These are phyloP conservation scores for Buddleja alternifolia DNA, from an alignment of 257 asterid genomes.

Conservation along the genomic window DNA sequence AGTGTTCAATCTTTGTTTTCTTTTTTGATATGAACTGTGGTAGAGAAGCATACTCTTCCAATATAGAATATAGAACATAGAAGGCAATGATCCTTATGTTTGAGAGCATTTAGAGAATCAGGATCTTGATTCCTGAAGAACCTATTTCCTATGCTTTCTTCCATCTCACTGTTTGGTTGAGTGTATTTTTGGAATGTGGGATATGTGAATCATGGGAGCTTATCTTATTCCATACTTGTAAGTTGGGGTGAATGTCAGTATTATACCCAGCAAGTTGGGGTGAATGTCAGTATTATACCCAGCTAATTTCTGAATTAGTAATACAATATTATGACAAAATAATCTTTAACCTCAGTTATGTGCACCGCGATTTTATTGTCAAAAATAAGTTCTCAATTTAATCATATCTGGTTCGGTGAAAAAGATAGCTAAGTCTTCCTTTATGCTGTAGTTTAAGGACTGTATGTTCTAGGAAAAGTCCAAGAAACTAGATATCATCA, in stretches of 20 bases:
- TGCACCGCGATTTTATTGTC: background rate
- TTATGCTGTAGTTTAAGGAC: conserved; percentile 8
- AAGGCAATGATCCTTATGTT: background rate
- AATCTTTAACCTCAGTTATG: background rate
- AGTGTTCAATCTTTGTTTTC: background rate
- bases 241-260: background rate
- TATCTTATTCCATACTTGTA: background rate
- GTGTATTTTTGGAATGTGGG: background rate
- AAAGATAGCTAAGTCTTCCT: conserved; percentile 1
- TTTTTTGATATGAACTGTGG: background rate
- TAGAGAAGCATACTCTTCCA: background rate
- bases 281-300: background rate
- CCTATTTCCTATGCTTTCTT: background rate
- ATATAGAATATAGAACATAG: background rate
- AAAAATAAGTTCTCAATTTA: conserved; percentile 1
- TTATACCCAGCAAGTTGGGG: background rate
- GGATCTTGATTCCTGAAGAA: background rate
- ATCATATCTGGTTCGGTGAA: background rate
- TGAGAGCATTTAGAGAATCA: background rate
- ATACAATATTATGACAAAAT: background rate
- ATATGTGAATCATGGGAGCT: background rate
- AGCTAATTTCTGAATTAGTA: background rate
- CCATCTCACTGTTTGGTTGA: background rate
- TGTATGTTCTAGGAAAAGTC: conserved; percentile 7
- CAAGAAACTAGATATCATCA: conserved; percentile 19